These are phyloP conservation scores for Fraxinus cuspidata DNA, from an alignment of 257 asterid genomes.

Conservation along the genomic window DNA sequence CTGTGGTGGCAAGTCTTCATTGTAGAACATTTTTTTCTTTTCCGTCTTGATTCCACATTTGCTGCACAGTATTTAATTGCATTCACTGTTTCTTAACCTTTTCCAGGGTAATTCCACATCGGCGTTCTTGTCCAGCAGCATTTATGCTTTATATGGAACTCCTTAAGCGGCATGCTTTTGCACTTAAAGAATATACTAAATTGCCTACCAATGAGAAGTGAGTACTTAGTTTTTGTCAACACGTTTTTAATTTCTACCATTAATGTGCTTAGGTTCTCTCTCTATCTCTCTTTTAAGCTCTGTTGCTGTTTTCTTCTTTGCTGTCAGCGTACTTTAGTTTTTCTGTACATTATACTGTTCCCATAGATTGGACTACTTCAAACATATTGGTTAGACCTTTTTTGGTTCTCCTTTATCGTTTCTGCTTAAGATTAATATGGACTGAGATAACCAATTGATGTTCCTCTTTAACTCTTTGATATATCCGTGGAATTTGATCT, in stretches of 20 bases:
- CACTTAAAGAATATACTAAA: slow-evolving; percentile 51
- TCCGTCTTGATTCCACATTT: slow-evolving; percentile 2
- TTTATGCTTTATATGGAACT: slow-evolving; percentile 92
- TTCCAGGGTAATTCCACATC: slow-evolving; percentile 74
- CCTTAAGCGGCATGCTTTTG: slow-evolving; percentile 66
- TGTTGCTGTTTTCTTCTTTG: not conserved
- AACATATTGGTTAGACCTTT: not conserved
- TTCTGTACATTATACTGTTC: not conserved
- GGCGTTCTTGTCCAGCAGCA: slow-evolving; percentile 80
- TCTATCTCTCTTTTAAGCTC: not conserved
- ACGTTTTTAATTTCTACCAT: not conserved
- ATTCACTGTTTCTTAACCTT: slow-evolving; percentile 17
- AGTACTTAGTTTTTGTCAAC: slow-evolving; percentile 36
- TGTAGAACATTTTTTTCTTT: not conserved
- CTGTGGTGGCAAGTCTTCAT: not conserved
- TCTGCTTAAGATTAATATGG: not conserved
- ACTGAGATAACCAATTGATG: not conserved
- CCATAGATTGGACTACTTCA: not conserved
- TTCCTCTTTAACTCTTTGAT: not conserved
- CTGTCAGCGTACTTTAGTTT: not conserved
- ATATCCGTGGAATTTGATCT: slow-evolving; percentile 13
- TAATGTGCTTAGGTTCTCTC: slow-evolving; percentile 4
- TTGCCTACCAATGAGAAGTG: slow-evolving; percentile 71
- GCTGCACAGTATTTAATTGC: slow-evolving; percentile 10
- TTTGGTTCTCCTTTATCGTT: not conserved